Evolutionary conservation across 1,284 basidiomycete genomes (phyloP).

Genomic region (Ceratobasidium papillatum): DNA sequence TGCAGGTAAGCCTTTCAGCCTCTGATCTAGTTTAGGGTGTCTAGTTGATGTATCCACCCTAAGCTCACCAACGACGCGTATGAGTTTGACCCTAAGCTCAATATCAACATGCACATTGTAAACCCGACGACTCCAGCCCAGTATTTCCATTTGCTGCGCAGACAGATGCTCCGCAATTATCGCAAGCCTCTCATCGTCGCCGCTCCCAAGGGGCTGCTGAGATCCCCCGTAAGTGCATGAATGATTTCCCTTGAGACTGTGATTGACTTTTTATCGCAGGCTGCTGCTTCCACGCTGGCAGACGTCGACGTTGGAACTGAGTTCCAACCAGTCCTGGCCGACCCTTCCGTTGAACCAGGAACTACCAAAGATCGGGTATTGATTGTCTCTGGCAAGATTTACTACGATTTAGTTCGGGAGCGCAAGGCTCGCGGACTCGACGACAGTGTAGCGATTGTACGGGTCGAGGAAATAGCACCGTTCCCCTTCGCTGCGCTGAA

Average conservation of each 20-base stretch:
- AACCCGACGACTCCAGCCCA: slow-evolving; percentile 90
- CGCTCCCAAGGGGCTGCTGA: slow-evolving; percentile 81
- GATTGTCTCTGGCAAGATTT: slow-evolving; percentile 80
- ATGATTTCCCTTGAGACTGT: slow-evolving; percentile 8
- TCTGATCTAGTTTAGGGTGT: neutral
- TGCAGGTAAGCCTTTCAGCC: slow-evolving; percentile 65
- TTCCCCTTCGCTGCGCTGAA: slow-evolving; percentile 76
- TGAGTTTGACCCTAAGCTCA: slow-evolving; percentile 54
- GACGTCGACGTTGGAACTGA: slow-evolving; percentile 70
- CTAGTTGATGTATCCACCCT: neutral
- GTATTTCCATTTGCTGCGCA: slow-evolving; percentile 86
- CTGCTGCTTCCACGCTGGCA: slow-evolving; percentile 72
- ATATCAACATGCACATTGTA: slow-evolving; percentile 82
- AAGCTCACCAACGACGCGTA: slow-evolving; percentile 78
- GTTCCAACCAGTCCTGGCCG: slow-evolving; percentile 75
- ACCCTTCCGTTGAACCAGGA: slow-evolving; percentile 48
- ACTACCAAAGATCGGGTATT: slow-evolving; percentile 63
- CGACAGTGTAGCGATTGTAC: slow-evolving; percentile 69
- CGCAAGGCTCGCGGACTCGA: slow-evolving; percentile 62
- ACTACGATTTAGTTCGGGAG: slow-evolving; percentile 83
- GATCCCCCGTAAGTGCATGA: slow-evolving; percentile 69
- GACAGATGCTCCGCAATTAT: slow-evolving; percentile 85
- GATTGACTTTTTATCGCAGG: slow-evolving; percentile 56
- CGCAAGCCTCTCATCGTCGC: slow-evolving; percentile 85
- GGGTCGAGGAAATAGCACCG: slow-evolving; percentile 85